A percentile compares a stretch with the other conserved stretches of the same genome.
These are phyloP conservation scores for Apiospora kogelbergensis DNA, from an alignment of 2,329 filamentous ascomycete genomes.

Conservation along the genomic window DNA sequence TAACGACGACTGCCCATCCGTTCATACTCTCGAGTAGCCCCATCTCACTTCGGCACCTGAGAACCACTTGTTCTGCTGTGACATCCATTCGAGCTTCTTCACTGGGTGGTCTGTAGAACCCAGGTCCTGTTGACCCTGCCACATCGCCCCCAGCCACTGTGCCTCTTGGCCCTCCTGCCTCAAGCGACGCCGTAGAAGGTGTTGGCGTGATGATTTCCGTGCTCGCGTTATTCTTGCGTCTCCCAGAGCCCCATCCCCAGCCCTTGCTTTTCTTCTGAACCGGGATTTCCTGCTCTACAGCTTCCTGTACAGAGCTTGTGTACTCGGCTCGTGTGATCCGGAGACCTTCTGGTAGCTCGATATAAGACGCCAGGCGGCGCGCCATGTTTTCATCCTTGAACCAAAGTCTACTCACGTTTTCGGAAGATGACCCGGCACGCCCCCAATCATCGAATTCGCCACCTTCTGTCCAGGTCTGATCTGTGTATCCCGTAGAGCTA, in stretches of 20 bases:
- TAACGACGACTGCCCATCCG: conserved; percentile 50
- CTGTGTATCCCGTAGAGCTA: conserved; percentile 15
- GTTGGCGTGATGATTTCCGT: not conserved
- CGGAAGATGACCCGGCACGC: conserved; percentile 34
- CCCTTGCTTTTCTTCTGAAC: conserved; percentile 34
- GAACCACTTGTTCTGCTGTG: conserved; percentile 47
- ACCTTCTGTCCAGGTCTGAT: conserved; percentile 16
- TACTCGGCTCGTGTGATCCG: conserved; percentile 10
- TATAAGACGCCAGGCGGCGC: conserved; percentile 40
- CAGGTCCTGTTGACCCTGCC: not conserved
- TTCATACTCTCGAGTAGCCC: conserved; percentile 51
- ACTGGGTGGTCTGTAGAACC: not conserved
- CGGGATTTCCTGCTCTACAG: conserved; percentile 29
- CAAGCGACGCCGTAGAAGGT: conserved; percentile 18
- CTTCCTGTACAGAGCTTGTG: conserved; percentile 27
- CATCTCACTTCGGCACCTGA: conserved; percentile 51
- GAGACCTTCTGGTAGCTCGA: conserved; percentile 31
- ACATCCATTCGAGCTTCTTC: conserved; percentile 35
- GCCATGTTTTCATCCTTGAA: conserved; percentile 49
- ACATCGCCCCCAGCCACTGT: conserved; percentile 11
- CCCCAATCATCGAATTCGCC: conserved; percentile 47
- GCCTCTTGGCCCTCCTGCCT: conserved; percentile 32
- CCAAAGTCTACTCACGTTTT: conserved; percentile 32
- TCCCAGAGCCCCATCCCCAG: conserved; percentile 27
- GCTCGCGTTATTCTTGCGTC: not conserved